A percentile compares a stretch with the other conserved stretches of the same genome.
phyloP scores from a whole-genome alignment of 108 stramenopile genomes.

The Cyclostephanos invisitatus region DNA sequence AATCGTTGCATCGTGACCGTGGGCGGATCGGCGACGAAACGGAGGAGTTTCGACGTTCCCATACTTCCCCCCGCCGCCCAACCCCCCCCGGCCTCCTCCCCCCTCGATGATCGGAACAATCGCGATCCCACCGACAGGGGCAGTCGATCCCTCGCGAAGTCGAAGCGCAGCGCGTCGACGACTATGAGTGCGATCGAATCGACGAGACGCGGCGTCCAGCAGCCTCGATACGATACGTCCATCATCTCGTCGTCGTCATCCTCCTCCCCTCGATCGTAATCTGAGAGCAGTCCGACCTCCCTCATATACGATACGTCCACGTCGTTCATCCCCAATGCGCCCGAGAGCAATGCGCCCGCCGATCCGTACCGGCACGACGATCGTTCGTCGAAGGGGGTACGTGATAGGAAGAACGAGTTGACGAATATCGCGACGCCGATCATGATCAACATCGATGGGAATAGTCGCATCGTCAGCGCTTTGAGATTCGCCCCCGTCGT shows the following conservation, averaged over 20 bases:
- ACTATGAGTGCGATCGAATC: slow-evolving; percentile 87
- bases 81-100: slow-evolving; percentile 15
- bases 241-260: background rate
- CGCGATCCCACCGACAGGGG: slow-evolving; percentile 75
- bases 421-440: slow-evolving; percentile 49
- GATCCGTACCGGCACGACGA: slow-evolving; percentile 42
- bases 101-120: slow-evolving; percentile 29
- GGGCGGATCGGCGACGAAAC: slow-evolving; percentile 97
- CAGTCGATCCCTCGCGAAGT: slow-evolving; percentile 84
- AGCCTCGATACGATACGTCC: slow-evolving; percentile 35
- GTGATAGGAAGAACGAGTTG: slow-evolving; percentile 72
- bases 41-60: slow-evolving; percentile 62
- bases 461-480: no score
- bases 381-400: slow-evolving; percentile 52
- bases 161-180: slow-evolving; percentile 95
- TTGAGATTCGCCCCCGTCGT: background rate
- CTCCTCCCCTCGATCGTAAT: background rate
- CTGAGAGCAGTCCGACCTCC: slow-evolving; percentile 19
- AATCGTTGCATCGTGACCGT: slow-evolving; percentile 99
- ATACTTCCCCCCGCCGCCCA: no score
- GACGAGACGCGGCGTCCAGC: slow-evolving; percentile 78
- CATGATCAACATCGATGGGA: slow-evolving; percentile 26
- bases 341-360: slow-evolving; percentile 7
- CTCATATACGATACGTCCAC: slow-evolving; percentile 19
- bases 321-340: slow-evolving; percentile 11